phyloP scores from a whole-genome alignment of 495 filamentous ascomycete species.

The Chaetomidium leptoderma region DNA sequence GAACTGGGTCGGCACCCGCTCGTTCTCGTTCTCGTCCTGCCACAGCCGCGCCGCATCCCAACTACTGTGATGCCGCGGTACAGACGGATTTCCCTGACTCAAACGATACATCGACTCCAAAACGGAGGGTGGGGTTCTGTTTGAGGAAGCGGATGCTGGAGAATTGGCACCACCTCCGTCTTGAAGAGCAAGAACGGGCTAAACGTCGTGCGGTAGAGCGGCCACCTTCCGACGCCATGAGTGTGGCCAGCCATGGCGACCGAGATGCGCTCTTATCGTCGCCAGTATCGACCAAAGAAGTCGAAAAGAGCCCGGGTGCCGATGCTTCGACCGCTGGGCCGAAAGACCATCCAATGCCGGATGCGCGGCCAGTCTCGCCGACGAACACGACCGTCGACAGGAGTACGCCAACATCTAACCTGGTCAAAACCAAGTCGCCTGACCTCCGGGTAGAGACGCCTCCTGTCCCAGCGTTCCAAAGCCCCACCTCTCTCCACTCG shows the following conservation, averaged over 20 bases:
- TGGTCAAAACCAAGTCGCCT: conserved; percentile 35
- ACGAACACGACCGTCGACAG: conserved; percentile 12
- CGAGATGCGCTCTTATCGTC: conserved; percentile 18
- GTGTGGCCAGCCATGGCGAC: conserved; percentile 31
- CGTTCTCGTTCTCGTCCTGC: conserved; percentile 31
- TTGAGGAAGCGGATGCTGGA: conserved; percentile 47
- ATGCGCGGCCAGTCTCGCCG: conserved; percentile 22
- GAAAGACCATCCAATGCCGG: conserved; percentile 25
- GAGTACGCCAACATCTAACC: conserved; percentile 8
- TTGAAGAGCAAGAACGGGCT: conserved; percentile 34
- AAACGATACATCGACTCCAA: conserved; percentile 30
- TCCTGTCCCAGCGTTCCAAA: conserved; percentile 40
- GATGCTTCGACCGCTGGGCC: conserved; percentile 12
- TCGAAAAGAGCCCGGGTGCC: conserved; percentile 10
- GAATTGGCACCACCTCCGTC: conserved; percentile 39
- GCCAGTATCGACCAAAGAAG: conserved; percentile 20
- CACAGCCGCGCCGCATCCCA: conserved; percentile 31
- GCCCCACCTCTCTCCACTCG: conserved; percentile 24
- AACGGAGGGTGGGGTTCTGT: conserved; percentile 38
- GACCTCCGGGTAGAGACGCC: conserved; percentile 52
- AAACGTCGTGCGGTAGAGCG: conserved; percentile 22
- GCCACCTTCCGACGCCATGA: conserved; percentile 29
- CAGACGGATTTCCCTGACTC: conserved; percentile 48
- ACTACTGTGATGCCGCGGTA: conserved; percentile 44
- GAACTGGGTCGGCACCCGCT: conserved; percentile 17